phyloP scores from a whole-genome alignment of 768 basidiomycete genomes.

The Boletus eberwhitei region DNA sequence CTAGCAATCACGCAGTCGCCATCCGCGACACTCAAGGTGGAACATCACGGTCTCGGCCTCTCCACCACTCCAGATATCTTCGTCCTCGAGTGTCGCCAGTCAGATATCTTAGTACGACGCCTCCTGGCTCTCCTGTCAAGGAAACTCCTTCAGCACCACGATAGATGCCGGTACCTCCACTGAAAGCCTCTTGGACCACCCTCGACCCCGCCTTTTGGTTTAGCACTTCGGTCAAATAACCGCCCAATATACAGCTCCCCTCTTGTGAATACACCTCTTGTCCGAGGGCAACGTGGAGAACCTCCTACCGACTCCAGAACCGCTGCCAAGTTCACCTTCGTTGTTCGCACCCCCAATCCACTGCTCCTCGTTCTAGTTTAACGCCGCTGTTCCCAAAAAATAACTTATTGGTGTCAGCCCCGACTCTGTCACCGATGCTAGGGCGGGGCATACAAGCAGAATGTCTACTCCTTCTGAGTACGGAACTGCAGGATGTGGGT shows the following conservation, averaged over 20 bases:
- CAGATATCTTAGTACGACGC: conserved; percentile 53
- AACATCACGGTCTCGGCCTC: conserved; percentile 38
- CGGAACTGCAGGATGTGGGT: too few relatives aligned
- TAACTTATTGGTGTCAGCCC: conserved; percentile 1
- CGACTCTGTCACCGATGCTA: too few relatives aligned
- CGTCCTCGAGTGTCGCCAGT: conserved; percentile 28
- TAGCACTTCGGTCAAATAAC: too few relatives aligned
- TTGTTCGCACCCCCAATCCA: conserved; percentile 1
- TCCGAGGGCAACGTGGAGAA: too few relatives aligned
- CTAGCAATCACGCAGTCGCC: conserved; percentile 42
- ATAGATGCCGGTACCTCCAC: conserved; percentile 15
- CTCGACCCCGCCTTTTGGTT: conserved; percentile 1
- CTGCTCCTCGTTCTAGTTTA: neutral
- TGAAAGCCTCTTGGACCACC: conserved; percentile 18
- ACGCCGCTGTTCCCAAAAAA: neutral
- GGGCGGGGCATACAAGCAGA: too few relatives aligned
- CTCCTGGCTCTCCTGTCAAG: conserved; percentile 60
- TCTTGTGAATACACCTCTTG: too few relatives aligned
- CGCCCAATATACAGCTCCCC: too few relatives aligned
- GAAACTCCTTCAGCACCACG: conserved; percentile 22
- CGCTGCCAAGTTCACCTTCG: neutral
- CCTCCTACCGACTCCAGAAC: too few relatives aligned
- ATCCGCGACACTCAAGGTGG: conserved; percentile 60
- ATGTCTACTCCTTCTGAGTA: too few relatives aligned
- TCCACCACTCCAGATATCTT: conserved; percentile 25